A percentile compares a stretch with the other conserved stretches of the same genome.
phyloP scores from a whole-genome alignment of 2,329 filamentous ascomycete genomes.

The Xylaria sp. region DNA sequence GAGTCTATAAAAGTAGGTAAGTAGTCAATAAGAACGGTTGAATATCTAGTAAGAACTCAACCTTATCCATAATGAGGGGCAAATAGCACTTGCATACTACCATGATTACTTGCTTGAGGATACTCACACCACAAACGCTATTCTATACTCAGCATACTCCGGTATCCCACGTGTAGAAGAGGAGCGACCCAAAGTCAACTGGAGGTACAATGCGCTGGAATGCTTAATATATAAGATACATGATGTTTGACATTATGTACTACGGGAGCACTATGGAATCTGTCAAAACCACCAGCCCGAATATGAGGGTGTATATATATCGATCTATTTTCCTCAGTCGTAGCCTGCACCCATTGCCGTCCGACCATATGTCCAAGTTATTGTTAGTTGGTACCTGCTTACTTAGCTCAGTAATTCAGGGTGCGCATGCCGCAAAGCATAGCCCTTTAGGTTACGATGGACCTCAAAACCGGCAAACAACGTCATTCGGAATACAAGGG shows the following conservation, averaged over 20 bases:
- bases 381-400: not conserved
- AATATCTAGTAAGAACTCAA: not conserved
- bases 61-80: not conserved
- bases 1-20: constrained; percentile 55
- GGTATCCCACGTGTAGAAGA: not conserved
- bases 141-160: not conserved
- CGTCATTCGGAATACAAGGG: not conserved
- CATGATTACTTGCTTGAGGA: not conserved
- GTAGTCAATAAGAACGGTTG: not conserved
- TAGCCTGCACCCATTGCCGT: not conserved
- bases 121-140: not conserved
- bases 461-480: not conserved
- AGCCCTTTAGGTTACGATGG: not conserved
- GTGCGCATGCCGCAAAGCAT: not conserved
- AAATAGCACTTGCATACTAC: not conserved
- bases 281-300: not conserved
- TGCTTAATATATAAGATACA: not conserved
- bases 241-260: not conserved
- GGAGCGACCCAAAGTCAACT: not conserved
- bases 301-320: not conserved
- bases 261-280: not conserved
- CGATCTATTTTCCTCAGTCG: not conserved
- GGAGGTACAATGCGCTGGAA: not conserved
- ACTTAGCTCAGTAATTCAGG: not conserved
- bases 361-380: not conserved